Evolutionary conservation across 306 rosid species (phyloP).

Genomic region (Rosa chinensis): DNA sequence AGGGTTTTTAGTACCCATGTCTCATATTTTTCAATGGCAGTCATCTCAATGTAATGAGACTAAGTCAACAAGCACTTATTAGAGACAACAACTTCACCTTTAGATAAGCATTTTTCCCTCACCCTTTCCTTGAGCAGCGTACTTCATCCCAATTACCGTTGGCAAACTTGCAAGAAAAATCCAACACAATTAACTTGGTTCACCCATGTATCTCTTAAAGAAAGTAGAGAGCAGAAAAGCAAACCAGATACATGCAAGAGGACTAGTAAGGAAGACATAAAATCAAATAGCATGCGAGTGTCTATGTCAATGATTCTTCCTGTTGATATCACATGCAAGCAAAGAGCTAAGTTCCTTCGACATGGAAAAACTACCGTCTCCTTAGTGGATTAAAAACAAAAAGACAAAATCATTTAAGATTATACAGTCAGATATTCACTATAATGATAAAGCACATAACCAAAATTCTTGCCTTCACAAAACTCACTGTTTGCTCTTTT

Average conservation of each 20-base stretch:
- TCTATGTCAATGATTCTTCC: background rate
- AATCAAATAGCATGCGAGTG: background rate
- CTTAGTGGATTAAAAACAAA: too few species aligned
- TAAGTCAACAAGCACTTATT: constrained; percentile 58
- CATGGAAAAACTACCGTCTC: too few species aligned
- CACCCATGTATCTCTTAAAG: background rate
- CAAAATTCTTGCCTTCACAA: too few species aligned
- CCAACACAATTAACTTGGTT: background rate
- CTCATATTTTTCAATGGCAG: background rate
- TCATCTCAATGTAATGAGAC: constrained; percentile 56
- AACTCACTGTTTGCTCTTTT: too few species aligned
- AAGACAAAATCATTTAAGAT: too few species aligned
- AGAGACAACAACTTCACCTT: constrained; percentile 62
- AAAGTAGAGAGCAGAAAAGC: background rate
- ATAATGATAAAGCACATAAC: too few species aligned
- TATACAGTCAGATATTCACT: too few species aligned
- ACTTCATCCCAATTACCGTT: constrained; percentile 82
- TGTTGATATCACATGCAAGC: too few species aligned
- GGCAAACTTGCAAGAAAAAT: constrained; percentile 54
- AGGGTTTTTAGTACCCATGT: background rate
- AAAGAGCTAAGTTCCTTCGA: too few species aligned
- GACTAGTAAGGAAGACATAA: background rate
- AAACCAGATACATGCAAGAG: background rate
- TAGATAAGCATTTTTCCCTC: constrained; percentile 51
- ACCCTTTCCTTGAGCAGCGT: constrained; percentile 55